Conservation (phyloP, 768 basidiomycete species). For the Tulasnella sp. region DNA sequence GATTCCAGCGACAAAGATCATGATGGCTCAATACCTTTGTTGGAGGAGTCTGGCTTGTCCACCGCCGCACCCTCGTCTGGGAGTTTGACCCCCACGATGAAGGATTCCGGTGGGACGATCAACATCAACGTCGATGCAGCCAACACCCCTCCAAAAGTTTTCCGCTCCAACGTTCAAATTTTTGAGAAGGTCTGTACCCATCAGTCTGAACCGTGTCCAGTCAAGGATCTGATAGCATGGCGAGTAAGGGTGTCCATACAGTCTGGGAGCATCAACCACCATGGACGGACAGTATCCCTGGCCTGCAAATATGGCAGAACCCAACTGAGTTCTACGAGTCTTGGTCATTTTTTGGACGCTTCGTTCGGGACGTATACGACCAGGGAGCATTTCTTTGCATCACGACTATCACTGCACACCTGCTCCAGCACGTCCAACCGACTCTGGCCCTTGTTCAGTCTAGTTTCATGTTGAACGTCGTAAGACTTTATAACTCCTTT, state of each 20-base stretch:
- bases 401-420: not conserved
- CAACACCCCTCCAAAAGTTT: no score
- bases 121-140: no score
- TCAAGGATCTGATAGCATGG: no score
- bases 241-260: constrained; percentile 3
- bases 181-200: no score
- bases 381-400: constrained; percentile 2
- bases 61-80: no score
- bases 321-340: not conserved
- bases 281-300: constrained; percentile 9
- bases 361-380: not conserved
- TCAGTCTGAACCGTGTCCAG: no score
- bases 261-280: constrained; percentile 4
- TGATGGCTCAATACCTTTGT: no score
- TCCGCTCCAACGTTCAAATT: no score
- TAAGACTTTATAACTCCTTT: not conserved
- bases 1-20: no score
- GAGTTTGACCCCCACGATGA: no score
- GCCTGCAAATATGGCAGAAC: not conserved
- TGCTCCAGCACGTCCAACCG: not conserved
- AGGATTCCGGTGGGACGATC: no score
- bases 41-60: no score
- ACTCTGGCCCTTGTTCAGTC: constrained; percentile 5
- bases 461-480: not conserved
- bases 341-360: not conserved